These are phyloP conservation scores for Coemansia sp. DNA, from an alignment of 192 early-diverging fungal genomes.

Conservation along the genomic window DNA sequence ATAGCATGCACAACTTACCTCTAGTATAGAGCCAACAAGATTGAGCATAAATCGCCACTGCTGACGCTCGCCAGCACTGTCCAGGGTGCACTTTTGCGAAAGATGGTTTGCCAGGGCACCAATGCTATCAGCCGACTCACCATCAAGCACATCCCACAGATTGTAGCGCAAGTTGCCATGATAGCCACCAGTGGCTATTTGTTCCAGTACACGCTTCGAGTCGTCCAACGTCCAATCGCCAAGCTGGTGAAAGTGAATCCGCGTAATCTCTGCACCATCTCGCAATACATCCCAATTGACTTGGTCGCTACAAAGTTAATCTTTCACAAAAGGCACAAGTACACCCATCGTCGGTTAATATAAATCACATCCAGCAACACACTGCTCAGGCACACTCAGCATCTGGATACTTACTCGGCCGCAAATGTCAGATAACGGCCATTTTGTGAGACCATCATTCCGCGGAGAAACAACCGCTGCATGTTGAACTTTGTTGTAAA, in stretches of 20 bases:
- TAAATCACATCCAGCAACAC: background rate
- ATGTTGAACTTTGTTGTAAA: slow-evolving; percentile 54
- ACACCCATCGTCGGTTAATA: background rate
- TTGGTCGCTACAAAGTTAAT: slow-evolving; percentile 24
- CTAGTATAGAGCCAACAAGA: slow-evolving; percentile 18
- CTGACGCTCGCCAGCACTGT: slow-evolving; percentile 11
- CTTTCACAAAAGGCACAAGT: slow-evolving; percentile 5
- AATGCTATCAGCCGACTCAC: slow-evolving; percentile 4
- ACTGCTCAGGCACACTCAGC: background rate
- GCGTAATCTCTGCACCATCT: slow-evolving; percentile 29
- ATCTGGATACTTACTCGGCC: slow-evolving; percentile 16
- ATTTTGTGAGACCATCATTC: slow-evolving; percentile 30
- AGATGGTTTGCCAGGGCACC: slow-evolving; percentile 12
- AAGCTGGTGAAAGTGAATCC: slow-evolving; percentile 45
- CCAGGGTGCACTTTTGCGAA: slow-evolving; percentile 6
- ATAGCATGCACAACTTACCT: slow-evolving; percentile 15
- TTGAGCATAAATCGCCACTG: slow-evolving; percentile 32
- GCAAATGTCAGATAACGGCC: slow-evolving; percentile 35
- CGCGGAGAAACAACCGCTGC: slow-evolving; percentile 30
- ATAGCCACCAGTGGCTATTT: slow-evolving; percentile 13
- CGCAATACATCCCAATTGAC: slow-evolving; percentile 23
- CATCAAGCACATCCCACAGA: slow-evolving; percentile 33
- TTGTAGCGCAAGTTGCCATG: slow-evolving; percentile 28
- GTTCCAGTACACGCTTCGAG: slow-evolving; percentile 8
- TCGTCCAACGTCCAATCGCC: slow-evolving; percentile 28